Evolutionary conservation across 768 basidiomycete genomes (phyloP).

Genomic region (Albatrellus ellisii): DNA sequence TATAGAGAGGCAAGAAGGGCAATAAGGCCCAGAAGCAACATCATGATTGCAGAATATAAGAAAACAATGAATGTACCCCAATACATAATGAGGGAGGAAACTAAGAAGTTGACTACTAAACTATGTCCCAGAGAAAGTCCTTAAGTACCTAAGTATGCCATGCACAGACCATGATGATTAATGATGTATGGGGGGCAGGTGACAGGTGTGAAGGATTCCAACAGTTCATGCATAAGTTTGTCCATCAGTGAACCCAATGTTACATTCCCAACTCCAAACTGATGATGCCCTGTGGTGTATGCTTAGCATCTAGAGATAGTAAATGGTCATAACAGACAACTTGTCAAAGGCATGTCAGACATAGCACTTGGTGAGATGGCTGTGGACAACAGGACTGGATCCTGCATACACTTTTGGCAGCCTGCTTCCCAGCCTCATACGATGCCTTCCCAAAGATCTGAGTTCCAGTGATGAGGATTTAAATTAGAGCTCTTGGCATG

Average conservation of each 20-base stretch:
- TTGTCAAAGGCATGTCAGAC: background rate
- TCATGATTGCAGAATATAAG: too few species aligned
- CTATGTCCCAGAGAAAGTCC: too few species aligned
- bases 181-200: too few species aligned
- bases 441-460: constrained; percentile 89
- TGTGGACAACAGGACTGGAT: constrained; percentile 19
- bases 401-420: constrained; percentile 87
- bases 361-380: background rate
- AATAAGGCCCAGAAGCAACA: too few species aligned
- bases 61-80: too few species aligned
- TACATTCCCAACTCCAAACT: constrained; percentile 55
- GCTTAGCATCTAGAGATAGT: constrained; percentile 78
- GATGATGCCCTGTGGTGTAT: constrained; percentile 57
- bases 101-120: too few species aligned
- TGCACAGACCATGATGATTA: too few species aligned
- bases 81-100: too few species aligned
- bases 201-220: too few species aligned
- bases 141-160: too few species aligned
- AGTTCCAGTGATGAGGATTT: constrained; percentile 64
- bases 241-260: constrained; percentile 67
- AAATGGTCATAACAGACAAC: too few species aligned
- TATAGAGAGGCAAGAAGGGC: too few species aligned
- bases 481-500: constrained; percentile 64
- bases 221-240: constrained; percentile 67
- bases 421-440: constrained; percentile 81